A percentile compares a stretch with the other conserved stretches of the same genome.
phyloP scores from a whole-genome alignment of 1,284 basidiomycete species.

The Boletellus dicymbophilus region DNA sequence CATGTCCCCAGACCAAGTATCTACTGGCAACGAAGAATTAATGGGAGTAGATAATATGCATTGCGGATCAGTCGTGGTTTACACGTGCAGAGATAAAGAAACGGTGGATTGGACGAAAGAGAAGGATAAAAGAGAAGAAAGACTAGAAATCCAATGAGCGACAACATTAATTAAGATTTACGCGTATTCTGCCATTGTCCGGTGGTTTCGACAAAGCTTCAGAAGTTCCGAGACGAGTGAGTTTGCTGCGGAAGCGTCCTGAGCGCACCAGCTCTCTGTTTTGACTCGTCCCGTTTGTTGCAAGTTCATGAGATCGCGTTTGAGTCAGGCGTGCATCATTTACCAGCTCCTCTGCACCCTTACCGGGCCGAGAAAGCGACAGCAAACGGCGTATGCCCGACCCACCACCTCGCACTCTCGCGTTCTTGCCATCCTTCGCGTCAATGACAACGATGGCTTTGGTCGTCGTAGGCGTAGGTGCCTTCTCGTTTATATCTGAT shows the following conservation, averaged over 20 bases:
- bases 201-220: slow-evolving; percentile 33
- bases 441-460: slow-evolving; percentile 65
- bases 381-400: slow-evolving; percentile 34
- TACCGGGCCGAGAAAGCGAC: slow-evolving; percentile 33
- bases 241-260: slow-evolving; percentile 32
- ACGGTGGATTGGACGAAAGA: neutral
- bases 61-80: slow-evolving; percentile 27
- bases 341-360: slow-evolving; percentile 30
- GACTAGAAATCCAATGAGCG: slow-evolving; percentile 19
- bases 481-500: slow-evolving; percentile 27
- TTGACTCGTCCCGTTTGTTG: slow-evolving; percentile 22
- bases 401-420: slow-evolving; percentile 34
- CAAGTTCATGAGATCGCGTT: slow-evolving; percentile 30
- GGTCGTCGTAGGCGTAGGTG: slow-evolving; percentile 45
- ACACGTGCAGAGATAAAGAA: slow-evolving; percentile 30
- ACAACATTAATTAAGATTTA: slow-evolving; percentile 34
- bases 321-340: slow-evolving; percentile 27
- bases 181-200: slow-evolving; percentile 37
- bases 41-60: slow-evolving; percentile 24
- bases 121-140: neutral
- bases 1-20: too few relatives aligned
- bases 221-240: slow-evolving; percentile 28
- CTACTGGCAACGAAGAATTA: slow-evolving; percentile 7
- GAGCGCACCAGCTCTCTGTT: slow-evolving; percentile 23
- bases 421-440: slow-evolving; percentile 47